Evolutionary conservation across 495 filamentous ascomycete species (phyloP).

Genomic region (Penicillium lividum): DNA sequence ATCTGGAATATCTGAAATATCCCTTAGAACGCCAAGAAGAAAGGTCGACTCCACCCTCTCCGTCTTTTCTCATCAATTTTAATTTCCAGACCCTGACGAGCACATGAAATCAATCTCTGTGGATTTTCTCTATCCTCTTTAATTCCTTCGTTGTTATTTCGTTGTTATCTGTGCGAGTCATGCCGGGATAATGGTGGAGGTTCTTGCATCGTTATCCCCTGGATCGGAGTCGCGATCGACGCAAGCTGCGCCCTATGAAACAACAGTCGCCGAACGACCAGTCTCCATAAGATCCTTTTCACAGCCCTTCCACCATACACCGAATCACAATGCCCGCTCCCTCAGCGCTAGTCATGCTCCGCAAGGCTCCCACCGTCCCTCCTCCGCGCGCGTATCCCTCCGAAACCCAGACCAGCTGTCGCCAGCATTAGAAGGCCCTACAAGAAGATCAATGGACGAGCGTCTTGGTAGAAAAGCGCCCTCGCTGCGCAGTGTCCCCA

Average conservation of each 20-base stretch:
- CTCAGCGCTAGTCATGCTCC: slow-evolving; percentile 33
- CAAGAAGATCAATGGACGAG: slow-evolving; percentile 20
- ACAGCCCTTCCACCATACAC: slow-evolving; percentile 29
- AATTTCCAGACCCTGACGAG: slow-evolving; percentile 25
- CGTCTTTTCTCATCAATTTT: slow-evolving; percentile 20
- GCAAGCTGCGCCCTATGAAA: slow-evolving; percentile 31
- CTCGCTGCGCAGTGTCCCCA: slow-evolving; percentile 44
- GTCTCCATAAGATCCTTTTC: slow-evolving; percentile 34
- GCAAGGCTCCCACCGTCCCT: slow-evolving; percentile 20
- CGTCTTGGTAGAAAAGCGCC: slow-evolving; percentile 21
- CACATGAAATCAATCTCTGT: slow-evolving; percentile 10
- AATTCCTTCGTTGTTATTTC: background rate
- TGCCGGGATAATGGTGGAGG: slow-evolving; percentile 46
- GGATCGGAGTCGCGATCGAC: slow-evolving; percentile 33
- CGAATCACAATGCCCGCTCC: slow-evolving; percentile 30
- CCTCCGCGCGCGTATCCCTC: slow-evolving; percentile 19
- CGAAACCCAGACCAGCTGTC: slow-evolving; percentile 13
- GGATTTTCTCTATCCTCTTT: slow-evolving; percentile 6
- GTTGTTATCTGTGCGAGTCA: slow-evolving; percentile 29
- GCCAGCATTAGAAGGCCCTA: slow-evolving; percentile 17
- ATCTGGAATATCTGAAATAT: too few relatives aligned
- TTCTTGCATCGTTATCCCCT: slow-evolving; percentile 35
- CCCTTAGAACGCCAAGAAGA: slow-evolving; percentile 22
- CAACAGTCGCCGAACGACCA: slow-evolving; percentile 29
- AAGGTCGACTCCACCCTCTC: slow-evolving; percentile 21